Base-by-base conservation (phyloP, 2,329 filamentous ascomycete species). In the Lasiodiplodia sp. region DNA sequence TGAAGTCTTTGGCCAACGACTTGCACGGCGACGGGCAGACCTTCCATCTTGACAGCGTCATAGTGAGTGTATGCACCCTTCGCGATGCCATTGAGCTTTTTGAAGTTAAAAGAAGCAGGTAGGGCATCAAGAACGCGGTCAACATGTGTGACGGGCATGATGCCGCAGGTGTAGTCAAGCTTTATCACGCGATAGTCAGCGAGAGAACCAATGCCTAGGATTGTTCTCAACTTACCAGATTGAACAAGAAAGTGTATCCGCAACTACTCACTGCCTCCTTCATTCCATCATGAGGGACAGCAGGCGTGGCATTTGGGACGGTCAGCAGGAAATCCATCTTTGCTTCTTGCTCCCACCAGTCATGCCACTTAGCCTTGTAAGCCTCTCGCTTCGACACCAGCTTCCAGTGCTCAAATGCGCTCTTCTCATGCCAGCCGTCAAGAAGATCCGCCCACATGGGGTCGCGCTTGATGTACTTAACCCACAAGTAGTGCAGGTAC, bases 221-320 rank as follows among this genome's bases (percentile, higher is more conserved):
- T 11, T 21, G 12, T 47, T n/a, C 18, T 47, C 44, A 11, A 82
- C 88, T 80, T 82, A 92, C 90, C 75, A 97, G 72, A 74, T 97
- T 97, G 83, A 96, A 98, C 68, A 97, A 81, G 77, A 97, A 97
- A 0, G 94, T 97, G 76, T 98, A 97, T 1, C 93, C 94, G 75
- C 94, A 97, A 72, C 90, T 93, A 71, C 91, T 92, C 55, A 96
- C 89, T 2, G 93, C 93, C 73, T 95, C 90, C 72, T 88, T 88
- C 93, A 97, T 97, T 0, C 89, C 94, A 57, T 90, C 88, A 77
- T 97, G 94, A 0, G 94, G 94, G 3, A 97, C 88, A 0, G 94
- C 94, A 1, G 94, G 94, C 0, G 93, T 97, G 0, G 94, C 93
- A 78, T 97, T 97, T 0, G 91, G 93, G n/a, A 92, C 91, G 11